Base-by-base conservation (phyloP, 78 protist genomes). In the Cyanophora paradoxa region DNA sequence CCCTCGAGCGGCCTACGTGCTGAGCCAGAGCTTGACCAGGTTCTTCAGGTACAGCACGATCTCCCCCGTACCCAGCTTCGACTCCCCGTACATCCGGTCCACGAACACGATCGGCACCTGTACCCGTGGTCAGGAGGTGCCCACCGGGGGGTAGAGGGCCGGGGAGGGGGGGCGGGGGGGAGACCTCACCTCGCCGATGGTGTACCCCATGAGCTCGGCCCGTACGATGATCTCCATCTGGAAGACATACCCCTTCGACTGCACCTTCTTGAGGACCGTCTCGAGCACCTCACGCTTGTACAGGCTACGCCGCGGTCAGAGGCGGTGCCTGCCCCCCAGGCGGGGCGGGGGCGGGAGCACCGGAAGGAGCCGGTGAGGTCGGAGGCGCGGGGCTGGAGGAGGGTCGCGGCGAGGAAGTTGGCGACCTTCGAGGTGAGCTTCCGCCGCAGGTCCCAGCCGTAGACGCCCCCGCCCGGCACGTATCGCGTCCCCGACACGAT, bases 401-500 rank as follows among this genome's bases (percentile, higher is more conserved):
- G 41, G 5, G 48, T 63, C 0, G 80, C 39, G 3, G 94, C 93
- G 11, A 93, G 28, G 30, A 58, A 86, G 81, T 93, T 93, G 1
- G 97, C 97, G 34, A 72, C 90, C 64, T 74, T 7, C 80, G 89
- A 57, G 22, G 81, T 74, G 20, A 92, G 46, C 46, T 86, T 86
- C 33, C 97, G 68, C 40, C 59, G 14, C 56, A 89, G 48, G 69
- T 80, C 73, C 97, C 97, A 93, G 19, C 97, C 97, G 48, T 78
- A 84, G 13, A 90, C 95, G 52, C 94, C 93, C 31, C 95, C 92
- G 33, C 83, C 86, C 22, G n/a, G 19, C n/a, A 30, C 59, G 68
- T 93, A 93, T 30, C 97, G 72, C 6, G 97, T 93, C 33, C 97
- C 97, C 20, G 94, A 80, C 26, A 93, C 92, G 46, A 93, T 74